Evolutionary conservation across 371 early-diverging fungal species (phyloP), one percentile per base, ranked within the genome.

Genomic region (Rhizopus sp.): DNA sequence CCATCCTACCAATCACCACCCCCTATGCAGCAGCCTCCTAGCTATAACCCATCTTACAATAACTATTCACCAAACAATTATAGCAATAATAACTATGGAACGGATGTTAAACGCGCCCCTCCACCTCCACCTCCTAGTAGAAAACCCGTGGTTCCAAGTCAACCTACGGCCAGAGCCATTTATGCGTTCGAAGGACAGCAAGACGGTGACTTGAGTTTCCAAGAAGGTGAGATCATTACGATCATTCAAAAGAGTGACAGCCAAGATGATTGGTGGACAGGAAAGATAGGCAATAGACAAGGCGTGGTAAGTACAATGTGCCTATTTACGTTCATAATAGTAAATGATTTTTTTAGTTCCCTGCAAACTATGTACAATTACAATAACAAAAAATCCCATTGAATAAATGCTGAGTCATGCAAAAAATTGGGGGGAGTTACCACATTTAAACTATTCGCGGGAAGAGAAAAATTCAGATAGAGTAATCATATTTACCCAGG

Each of bases 201-300:
- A 64, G 73, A 70, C 0, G 91, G 87, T 30, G 94, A 94, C 62
- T 64, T 94, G 46, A 68, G 82, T 39, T 93, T 94, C 68, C 77
- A 69, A 40, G 86, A 88, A 69, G 90, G 88, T 8, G 93, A 93
- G 66, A 57, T 88, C 16, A 90, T 94, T 64, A 86, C 80, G 0
- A 81, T 94, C 39, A 59, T 80, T 16, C 77, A 87, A 55, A 81
- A 83, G 46, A 85, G 87, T 3, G 85, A 86, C 3, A 84, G 82
- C 49, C 79, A 78, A 32, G 86, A 92, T 64, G 91, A 90, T 64
- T 93, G 94, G 94, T 93, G 94, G 94, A 83, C 82, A 30, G 94
- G 94, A 12, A 75, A 54, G 44, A 70, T 80, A 32, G 77, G 85
- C 31, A 88, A 85, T 30, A 62, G 69, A 54, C 78, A 78, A 57